A percentile compares a stretch with the other conserved stretches of the same genome.
Conservation (phyloP, 257 asterid species). For the Henckelia pumila region DNA sequence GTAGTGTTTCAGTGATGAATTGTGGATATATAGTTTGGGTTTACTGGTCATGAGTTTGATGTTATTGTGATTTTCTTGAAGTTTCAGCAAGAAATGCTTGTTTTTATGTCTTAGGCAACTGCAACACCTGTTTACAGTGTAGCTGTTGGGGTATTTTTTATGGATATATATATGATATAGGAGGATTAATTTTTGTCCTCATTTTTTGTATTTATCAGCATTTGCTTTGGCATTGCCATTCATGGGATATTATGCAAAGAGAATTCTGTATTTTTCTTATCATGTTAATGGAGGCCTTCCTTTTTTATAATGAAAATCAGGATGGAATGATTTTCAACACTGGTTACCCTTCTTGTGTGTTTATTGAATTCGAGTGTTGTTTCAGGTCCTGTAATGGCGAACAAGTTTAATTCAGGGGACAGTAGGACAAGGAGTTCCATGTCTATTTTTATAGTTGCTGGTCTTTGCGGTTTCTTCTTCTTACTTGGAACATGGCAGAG, state of each 20-base stretch:
- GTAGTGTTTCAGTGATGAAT: background rate
- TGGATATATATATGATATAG: conserved; percentile 3
- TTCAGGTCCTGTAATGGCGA: conserved; percentile 46
- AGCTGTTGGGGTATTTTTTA: background rate
- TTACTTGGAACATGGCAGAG: conserved; percentile 62
- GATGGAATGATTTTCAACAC: background rate
- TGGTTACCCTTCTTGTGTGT: background rate
- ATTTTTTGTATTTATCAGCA: background rate
- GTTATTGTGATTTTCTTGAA: background rate
- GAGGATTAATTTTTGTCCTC: background rate
- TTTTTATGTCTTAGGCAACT: background rate
- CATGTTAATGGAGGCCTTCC: too few species aligned
- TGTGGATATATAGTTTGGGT: background rate
- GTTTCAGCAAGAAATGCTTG: conserved; percentile 4
- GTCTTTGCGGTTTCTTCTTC: conserved; percentile 57
- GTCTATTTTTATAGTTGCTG: conserved; percentile 43
- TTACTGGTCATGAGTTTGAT: conserved; percentile 8
- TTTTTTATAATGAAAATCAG: too few species aligned
- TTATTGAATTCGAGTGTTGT: background rate
- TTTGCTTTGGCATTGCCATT: conserved; percentile 7
- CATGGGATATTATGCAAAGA: background rate
- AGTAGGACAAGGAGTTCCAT: conserved; percentile 40
- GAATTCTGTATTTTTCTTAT: background rate
- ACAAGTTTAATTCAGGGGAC: conserved; percentile 41
- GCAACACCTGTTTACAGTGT: conserved; percentile 1